These are phyloP conservation scores for Aspergillus incahuasiensis DNA, from an alignment of 495 filamentous ascomycete species.

Conservation along the genomic window DNA sequence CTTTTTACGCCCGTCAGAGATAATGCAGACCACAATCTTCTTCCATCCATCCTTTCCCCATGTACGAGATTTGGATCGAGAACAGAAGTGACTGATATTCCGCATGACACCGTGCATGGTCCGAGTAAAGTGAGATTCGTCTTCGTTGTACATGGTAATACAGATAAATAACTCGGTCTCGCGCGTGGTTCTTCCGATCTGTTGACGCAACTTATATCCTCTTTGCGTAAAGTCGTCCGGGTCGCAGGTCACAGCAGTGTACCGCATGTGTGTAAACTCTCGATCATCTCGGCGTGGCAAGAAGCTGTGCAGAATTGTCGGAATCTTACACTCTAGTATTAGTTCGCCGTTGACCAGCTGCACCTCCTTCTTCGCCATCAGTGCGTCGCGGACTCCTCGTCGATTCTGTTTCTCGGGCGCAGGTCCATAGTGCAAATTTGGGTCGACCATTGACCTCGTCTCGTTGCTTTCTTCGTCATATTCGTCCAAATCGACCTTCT, in stretches of 20 bases:
- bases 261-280: constrained; percentile 99
- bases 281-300: constrained; percentile 84
- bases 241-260: constrained; percentile 98
- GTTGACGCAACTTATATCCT: constrained; percentile 95
- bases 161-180: constrained; percentile 99
- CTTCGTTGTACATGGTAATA: constrained; percentile 98
- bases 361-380: constrained; percentile 92
- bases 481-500: constrained; percentile 41
- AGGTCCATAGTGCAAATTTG: constrained; percentile 70
- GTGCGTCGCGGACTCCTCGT: constrained; percentile 74
- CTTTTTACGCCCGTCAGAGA: constrained; percentile 89
- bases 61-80: constrained; percentile 81
- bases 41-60: constrained; percentile 99
- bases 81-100: constrained; percentile 95
- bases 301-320: constrained; percentile 94
- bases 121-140: constrained; percentile 91
- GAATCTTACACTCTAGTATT: constrained; percentile 97
- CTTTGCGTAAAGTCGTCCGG: constrained; percentile 86
- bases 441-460: constrained; percentile 32
- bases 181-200: constrained; percentile 75
- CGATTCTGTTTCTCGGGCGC: constrained; percentile 83
- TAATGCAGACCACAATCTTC: constrained; percentile 97
- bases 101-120: constrained; percentile 99
- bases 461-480: constrained; percentile 41
- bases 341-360: constrained; percentile 94